Evolutionary conservation across 23 red algal genomes (phyloP).

Genomic region (Gracilaria vermiculophylla): DNA sequence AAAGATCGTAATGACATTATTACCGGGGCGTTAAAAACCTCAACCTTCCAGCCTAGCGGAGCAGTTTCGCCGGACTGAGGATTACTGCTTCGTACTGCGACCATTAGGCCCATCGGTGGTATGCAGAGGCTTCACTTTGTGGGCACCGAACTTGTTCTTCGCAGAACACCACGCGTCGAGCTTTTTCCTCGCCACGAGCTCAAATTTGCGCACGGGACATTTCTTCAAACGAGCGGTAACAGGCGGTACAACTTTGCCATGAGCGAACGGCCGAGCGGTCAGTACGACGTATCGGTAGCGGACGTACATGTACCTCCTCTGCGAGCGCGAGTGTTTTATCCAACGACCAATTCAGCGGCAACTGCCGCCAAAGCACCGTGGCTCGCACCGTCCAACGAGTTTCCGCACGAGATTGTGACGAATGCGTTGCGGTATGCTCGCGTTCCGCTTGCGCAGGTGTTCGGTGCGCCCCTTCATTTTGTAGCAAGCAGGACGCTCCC

Average conservation of each 20-base stretch:
- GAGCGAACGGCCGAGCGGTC: constrained; percentile 17
- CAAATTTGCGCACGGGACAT: not conserved
- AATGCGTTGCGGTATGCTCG: constrained; percentile 3
- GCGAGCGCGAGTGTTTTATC: constrained; percentile 35
- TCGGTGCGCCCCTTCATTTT: not conserved
- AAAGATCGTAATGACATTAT: not conserved
- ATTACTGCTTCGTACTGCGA: not conserved
- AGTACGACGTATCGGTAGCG: constrained; percentile 2
- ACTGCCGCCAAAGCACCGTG: constrained; percentile 1
- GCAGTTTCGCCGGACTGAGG: no score
- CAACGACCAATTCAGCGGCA: not conserved
- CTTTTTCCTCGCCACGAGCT: not conserved
- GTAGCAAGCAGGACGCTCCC: constrained; percentile 18
- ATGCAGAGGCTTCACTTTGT: not conserved
- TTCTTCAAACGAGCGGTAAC: not conserved
- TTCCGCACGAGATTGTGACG: constrained; percentile 16
- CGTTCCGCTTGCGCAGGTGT: not conserved
- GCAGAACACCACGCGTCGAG: not conserved
- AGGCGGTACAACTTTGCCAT: not conserved
- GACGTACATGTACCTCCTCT: constrained; percentile 18
- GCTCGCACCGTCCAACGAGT: constrained; percentile 22
- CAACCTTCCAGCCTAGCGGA: not conserved
- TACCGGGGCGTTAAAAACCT: not conserved
- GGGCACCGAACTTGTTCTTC: not conserved
- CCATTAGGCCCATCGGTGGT: not conserved